Percentiles rank a stretch among this genome's conserved stretches.
phyloP scores from a whole-genome alignment of 2,329 filamentous ascomycete species.

The Davidsoniella virescens region DNA sequence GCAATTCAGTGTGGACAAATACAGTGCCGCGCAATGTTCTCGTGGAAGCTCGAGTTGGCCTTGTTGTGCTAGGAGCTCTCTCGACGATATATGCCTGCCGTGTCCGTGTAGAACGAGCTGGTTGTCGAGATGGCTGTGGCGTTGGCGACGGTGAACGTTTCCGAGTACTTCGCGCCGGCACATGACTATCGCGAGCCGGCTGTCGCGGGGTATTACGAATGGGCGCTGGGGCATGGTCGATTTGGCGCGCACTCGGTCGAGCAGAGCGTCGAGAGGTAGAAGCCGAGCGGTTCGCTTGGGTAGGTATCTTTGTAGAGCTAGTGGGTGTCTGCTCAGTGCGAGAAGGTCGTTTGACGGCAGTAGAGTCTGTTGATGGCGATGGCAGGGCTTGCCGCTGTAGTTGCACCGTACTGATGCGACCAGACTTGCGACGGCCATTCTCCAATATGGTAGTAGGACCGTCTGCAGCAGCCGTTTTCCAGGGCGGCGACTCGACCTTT shows the following conservation, averaged over 20 bases:
- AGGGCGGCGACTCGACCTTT: slow-evolving; percentile 59
- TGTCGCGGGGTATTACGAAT: slow-evolving; percentile 2
- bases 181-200: slow-evolving; percentile 2
- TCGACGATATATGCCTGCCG: neutral
- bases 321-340: neutral
- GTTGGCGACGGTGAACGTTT: slow-evolving; percentile 19
- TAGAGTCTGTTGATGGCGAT: neutral
- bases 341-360: neutral
- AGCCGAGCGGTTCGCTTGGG: no score
- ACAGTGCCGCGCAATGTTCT: slow-evolving; percentile 18
- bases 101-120: slow-evolving; percentile 22
- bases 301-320: neutral
- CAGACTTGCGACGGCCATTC: slow-evolving; percentile 54
- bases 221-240: neutral
- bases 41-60: slow-evolving; percentile 16
- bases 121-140: slow-evolving; percentile 23
- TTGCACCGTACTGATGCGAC: slow-evolving; percentile 39
- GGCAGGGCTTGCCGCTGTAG: neutral
- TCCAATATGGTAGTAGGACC: slow-evolving; percentile 73
- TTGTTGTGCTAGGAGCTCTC: neutral
- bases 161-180: slow-evolving; percentile 10
- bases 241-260: neutral
- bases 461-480: slow-evolving; percentile 73
- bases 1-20: slow-evolving; percentile 23
- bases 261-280: neutral